These are phyloP conservation scores for Scedosporium dehoogii DNA, from an alignment of 2,329 filamentous ascomycete genomes.

Conservation along the genomic window DNA sequence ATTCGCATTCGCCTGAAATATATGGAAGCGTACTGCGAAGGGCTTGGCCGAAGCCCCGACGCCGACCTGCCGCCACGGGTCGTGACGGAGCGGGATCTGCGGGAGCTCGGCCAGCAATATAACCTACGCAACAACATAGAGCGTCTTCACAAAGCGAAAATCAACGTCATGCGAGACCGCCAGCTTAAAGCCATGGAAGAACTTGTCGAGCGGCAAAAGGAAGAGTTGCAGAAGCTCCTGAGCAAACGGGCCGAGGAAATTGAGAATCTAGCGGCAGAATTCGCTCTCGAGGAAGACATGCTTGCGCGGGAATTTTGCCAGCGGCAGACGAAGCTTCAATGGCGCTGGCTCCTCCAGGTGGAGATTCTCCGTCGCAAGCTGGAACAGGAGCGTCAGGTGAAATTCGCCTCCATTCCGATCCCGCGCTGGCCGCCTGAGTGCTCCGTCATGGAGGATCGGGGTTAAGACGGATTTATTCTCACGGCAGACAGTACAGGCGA, in stretches of 20 bases:
- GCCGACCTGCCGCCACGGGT: conserved; percentile 34
- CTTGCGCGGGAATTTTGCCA: conserved; percentile 33
- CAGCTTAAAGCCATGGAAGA: conserved; percentile 54
- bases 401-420: conserved; percentile 24
- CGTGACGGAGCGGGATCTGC: conserved; percentile 50
- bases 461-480: background rate
- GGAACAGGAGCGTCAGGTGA: conserved; percentile 31
- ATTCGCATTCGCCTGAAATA: conserved; percentile 49
- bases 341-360: conserved; percentile 42
- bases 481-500: background rate
- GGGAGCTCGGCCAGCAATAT: conserved; percentile 51
- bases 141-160: conserved; percentile 47
- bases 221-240: conserved; percentile 36
- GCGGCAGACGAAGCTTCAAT: conserved; percentile 32
- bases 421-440: background rate
- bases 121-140: conserved; percentile 49
- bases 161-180: conserved; percentile 56
- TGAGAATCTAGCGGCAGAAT: conserved; percentile 34
- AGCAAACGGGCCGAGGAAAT: conserved; percentile 37
- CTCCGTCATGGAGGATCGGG: background rate
- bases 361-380: conserved; percentile 44
- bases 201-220: conserved; percentile 42
- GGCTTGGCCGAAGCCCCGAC: conserved; percentile 28
- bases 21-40: conserved; percentile 57
- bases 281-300: conserved; percentile 38